Evolutionary conservation across 805 yeast species (phyloP).

Genomic region (Isabelozyma rhagii): DNA sequence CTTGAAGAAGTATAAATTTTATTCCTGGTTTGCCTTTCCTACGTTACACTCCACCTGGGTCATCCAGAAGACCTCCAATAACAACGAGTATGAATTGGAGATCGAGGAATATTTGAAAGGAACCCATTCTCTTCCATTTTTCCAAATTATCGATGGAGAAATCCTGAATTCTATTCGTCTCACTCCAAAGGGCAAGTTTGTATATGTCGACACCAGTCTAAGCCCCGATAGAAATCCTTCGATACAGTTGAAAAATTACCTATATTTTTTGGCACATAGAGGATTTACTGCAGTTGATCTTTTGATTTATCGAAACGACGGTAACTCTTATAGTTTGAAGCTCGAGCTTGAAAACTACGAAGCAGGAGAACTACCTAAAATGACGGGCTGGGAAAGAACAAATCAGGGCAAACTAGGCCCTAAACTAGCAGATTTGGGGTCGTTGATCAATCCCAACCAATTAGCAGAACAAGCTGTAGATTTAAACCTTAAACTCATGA

Average conservation of each 20-base stretch:
- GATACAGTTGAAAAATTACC: conserved; percentile 55
- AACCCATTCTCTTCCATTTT: conserved; percentile 5
- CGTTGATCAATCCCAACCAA: conserved; percentile 75
- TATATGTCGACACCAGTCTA: conserved; percentile 31
- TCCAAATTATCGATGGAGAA: conserved; percentile 8
- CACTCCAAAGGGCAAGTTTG: conserved; percentile 12
- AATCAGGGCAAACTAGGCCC: conserved; percentile 72
- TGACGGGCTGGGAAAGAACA: conserved; percentile 91
- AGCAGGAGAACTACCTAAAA: conserved; percentile 29
- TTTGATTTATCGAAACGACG: conserved; percentile 20
- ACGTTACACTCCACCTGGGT: conserved; percentile 54
- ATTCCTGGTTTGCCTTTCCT: conserved; percentile 89
- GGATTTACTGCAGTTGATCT: conserved; percentile 19
- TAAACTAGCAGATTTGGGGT: conserved; percentile 76
- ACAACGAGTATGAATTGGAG: background rate
- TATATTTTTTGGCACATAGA: conserved; percentile 41
- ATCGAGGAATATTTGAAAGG: background rate
- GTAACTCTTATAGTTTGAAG: conserved; percentile 11
- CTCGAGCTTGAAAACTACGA: conserved; percentile 10
- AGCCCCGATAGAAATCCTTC: conserved; percentile 36
- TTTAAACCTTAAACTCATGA: conserved; percentile 86
- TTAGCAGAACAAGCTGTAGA: conserved; percentile 92
- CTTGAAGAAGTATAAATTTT: conserved; percentile 81
- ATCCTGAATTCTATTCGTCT: background rate
- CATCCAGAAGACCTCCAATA: conserved; percentile 5